Percentiles rank a stretch among this genome's conserved stretches.
These are phyloP conservation scores for Tricharina praecox DNA, from an alignment of 495 filamentous ascomycete genomes.

Conservation along the genomic window DNA sequence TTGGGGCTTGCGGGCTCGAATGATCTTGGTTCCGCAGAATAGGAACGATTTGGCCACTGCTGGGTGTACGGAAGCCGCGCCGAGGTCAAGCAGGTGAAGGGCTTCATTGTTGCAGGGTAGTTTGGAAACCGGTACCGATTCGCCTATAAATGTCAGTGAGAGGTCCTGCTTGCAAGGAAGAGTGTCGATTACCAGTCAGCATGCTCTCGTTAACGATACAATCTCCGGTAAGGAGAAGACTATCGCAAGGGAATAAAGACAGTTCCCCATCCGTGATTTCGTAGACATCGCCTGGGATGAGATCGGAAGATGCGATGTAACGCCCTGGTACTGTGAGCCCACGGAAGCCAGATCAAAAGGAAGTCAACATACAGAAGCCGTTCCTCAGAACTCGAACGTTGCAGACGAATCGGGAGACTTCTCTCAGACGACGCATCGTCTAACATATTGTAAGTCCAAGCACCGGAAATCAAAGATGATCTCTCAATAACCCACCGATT, in stretches of 20 bases:
- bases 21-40: conserved; percentile 89
- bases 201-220: conserved; percentile 99
- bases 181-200: conserved; percentile 81
- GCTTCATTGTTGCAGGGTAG: conserved; percentile 69
- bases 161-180: conserved; percentile 14
- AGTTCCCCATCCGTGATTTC: conserved; percentile 94
- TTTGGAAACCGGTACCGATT: conserved; percentile 95
- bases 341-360: conserved; percentile 2
- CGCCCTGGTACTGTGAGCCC: conserved; percentile 44
- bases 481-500: conserved; percentile 38
- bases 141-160: conserved; percentile 38
- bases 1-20: conserved; percentile 74
- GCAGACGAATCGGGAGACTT: conserved; percentile 88
- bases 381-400: conserved; percentile 83
- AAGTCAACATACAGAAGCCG: conserved; percentile 61
- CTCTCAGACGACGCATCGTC: conserved; percentile 80
- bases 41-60: conserved; percentile 74
- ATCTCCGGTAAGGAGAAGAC: conserved; percentile 78
- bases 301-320: conserved; percentile 64
- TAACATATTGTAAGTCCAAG: conserved; percentile 25
- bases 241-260: conserved; percentile 84
- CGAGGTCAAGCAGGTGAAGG: conserved; percentile 53
- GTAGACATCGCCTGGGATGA: conserved; percentile 93
- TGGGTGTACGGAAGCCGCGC: conserved; percentile 58
- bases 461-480: conserved; percentile 4